Evolutionary conservation across 306 rosid species (phyloP).

Genomic region (Prunus mongolica): DNA sequence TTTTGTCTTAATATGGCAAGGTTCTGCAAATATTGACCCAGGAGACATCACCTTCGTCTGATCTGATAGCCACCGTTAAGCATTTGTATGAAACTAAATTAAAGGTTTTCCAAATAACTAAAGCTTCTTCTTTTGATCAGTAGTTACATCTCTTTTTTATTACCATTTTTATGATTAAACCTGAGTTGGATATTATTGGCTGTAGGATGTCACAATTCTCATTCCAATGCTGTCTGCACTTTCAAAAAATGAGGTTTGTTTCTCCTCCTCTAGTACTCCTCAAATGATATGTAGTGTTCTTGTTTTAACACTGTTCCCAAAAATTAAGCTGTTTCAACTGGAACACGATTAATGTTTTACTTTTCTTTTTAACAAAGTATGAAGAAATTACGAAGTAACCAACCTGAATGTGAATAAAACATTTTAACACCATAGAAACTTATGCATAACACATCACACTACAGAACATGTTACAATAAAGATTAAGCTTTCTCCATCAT

Average conservation of each 20-base stretch:
- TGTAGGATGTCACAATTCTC: slow-evolving; percentile 96
- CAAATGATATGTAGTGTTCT: not conserved
- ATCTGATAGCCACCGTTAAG: slow-evolving; percentile 82
- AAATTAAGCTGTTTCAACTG: not conserved
- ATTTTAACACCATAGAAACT: not conserved
- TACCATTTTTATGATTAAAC: slow-evolving; percentile 23
- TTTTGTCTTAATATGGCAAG: slow-evolving; percentile 38
- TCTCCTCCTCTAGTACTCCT: slow-evolving; percentile 11
- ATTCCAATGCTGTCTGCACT: slow-evolving; percentile 89
- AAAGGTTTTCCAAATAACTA: slow-evolving; percentile 46
- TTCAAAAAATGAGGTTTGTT: slow-evolving; percentile 78
- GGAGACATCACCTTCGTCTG: slow-evolving; percentile 70
- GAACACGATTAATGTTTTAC: not conserved
- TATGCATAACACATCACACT: not conserved
- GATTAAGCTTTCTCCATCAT: not conserved
- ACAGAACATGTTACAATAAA: too few relatives aligned
- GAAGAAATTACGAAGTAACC: not conserved
- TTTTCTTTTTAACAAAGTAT: not conserved
- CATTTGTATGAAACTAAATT: slow-evolving; percentile 89
- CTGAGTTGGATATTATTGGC: slow-evolving; percentile 12
- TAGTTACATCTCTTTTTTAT: not conserved
- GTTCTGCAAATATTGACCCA: slow-evolving; percentile 90
- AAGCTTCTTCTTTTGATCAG: slow-evolving; percentile 21
- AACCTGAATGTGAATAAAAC: not conserved
- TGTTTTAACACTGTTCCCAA: not conserved